Base-by-base conservation (phyloP, 1,284 basidiomycete genomes). In the Apiotrichum domesticum region DNA sequence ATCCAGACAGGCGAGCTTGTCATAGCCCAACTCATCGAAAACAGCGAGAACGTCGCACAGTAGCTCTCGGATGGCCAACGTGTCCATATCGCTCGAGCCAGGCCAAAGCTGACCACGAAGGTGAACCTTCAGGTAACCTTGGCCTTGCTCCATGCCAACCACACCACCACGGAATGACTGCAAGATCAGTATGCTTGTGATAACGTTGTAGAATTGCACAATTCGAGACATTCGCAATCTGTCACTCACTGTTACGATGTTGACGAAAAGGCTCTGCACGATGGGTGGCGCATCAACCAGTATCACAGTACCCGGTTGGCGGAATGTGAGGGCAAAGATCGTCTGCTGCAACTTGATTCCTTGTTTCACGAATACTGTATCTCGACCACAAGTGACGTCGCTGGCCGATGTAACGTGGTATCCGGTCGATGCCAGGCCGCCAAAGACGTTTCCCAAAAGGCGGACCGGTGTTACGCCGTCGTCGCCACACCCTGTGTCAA, bases 11-110 rank as follows among this genome's bases (percentile, higher is more conserved):
- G 55, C 66, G 15, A 66, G 57, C 45, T 70, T 46, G 43, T 68
- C 70, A 56, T 66, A 73, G 1, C 71, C 71, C 14, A 62, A 56
- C n/a, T 54, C 51, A 6, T 71, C 71, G 61, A 73, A 64, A 1
- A 64, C 64, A 0, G 60, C 59, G 35, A 73, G 55, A 1, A 73
- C 37, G 4, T 52, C 54, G 45, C 43, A 40, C 37, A 53, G 37
- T 14, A 46, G 35, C 35, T 40, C 44, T 8, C 52, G 44, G 14
- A 53, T 32, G 9, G 52, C 44, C 14, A 46, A 41, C 8, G 29
- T 41, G 8, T 46, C 21, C 9, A 32, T 11, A 10, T 46, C 44
- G 13, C 7, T 52, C 5, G 9, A 5, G 21, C 35, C 13, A 5
- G 44, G 44, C 37, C 44, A 53, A 6, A 46, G 52, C 35, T 53